A percentile compares a stretch with the other conserved stretches of the same genome.
These are phyloP conservation scores for Gloeostereum incarnatum DNA, from an alignment of 768 basidiomycete genomes.

Conservation along the genomic window DNA sequence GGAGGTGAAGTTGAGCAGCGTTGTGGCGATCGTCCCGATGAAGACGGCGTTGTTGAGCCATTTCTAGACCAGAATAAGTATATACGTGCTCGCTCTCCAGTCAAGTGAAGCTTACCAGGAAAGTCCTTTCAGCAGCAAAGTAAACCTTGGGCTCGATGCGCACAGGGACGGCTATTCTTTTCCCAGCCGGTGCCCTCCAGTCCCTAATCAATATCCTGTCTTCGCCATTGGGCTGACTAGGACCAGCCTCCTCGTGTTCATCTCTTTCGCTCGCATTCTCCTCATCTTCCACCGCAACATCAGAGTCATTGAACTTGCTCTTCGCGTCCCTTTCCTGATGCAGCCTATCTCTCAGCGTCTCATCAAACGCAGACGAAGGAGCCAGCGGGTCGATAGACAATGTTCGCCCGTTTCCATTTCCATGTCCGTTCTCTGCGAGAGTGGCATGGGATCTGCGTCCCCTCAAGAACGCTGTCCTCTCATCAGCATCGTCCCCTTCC, in stretches of 20 bases:
- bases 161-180: conserved; percentile 89
- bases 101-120: conserved; percentile 53
- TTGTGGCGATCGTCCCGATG: conserved; percentile 84
- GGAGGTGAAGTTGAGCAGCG: conserved; percentile 78
- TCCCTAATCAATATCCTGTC: conserved; percentile 55
- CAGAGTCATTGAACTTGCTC: conserved; percentile 10
- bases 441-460: conserved; percentile 14
- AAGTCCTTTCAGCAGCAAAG: conserved; percentile 93
- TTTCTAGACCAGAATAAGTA: conserved; percentile 38
- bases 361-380: conserved; percentile 75
- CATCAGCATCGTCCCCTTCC: conserved; percentile 16
- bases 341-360: conserved; percentile 68
- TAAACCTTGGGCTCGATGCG: conserved; percentile 97
- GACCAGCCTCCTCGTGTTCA: conserved; percentile 13
- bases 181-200: conserved; percentile 77
- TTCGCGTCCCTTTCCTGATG: conserved; percentile 19
- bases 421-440: conserved; percentile 11
- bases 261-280: conserved; percentile 14
- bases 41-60: conserved; percentile 87
- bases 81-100: neutral
- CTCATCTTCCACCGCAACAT: conserved; percentile 32
- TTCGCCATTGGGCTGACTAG: conserved; percentile 16
- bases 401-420: conserved; percentile 18
- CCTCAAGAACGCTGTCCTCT: conserved; percentile 27
- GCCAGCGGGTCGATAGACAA: conserved; percentile 84